Base-by-base conservation (phyloP, 257 asterid genomes). In the Henckelia pumila region DNA sequence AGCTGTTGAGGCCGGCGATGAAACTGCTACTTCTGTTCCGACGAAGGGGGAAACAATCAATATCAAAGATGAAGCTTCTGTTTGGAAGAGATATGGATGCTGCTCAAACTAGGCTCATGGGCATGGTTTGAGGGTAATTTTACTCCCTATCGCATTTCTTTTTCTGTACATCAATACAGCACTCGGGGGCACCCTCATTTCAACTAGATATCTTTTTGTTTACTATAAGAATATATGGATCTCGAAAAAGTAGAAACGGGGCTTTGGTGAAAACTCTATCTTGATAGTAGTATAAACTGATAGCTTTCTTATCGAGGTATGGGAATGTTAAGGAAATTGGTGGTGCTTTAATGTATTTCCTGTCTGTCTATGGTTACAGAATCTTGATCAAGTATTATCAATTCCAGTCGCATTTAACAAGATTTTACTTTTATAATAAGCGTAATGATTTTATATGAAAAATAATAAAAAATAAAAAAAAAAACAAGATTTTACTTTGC, bases 1-100 rank as follows among this genome's bases (percentile, higher is more conserved):
- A 67, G 78, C 83, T 4, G 88, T 79, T 29, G 88, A 82, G 69
- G 79, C 81, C 14, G 73, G 79, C 5, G 76, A 82, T 50, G 88
- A 75, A 71, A 67, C 75, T 63, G 76, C 81, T 33, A 71, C 82
- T 65, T 71, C 84, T 37, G 76, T 79, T 72, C 88, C 81, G 1
- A 63, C 88, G 49, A 73, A 21, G 68, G 81, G 85, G 52, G 81
- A 80, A 65, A 73, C 81, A 0, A 79, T 82, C 33, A 61, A 75
- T 64, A 53, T 82, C 67, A 82, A 77, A 67, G 88, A 79, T 9
- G 77, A 82, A 0, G 11, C 71, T 17, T 61, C 81, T 0, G 75
- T 64, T 60, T 82, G 83, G 84, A 79, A 79, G 69, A 82, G 68
- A 64, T 63, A 75, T 1, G 81, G 88, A 32, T 82, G 88, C 68